Evolutionary conservation across 1,284 basidiomycete genomes (phyloP).

Genomic region (Trametes hirsuta): DNA sequence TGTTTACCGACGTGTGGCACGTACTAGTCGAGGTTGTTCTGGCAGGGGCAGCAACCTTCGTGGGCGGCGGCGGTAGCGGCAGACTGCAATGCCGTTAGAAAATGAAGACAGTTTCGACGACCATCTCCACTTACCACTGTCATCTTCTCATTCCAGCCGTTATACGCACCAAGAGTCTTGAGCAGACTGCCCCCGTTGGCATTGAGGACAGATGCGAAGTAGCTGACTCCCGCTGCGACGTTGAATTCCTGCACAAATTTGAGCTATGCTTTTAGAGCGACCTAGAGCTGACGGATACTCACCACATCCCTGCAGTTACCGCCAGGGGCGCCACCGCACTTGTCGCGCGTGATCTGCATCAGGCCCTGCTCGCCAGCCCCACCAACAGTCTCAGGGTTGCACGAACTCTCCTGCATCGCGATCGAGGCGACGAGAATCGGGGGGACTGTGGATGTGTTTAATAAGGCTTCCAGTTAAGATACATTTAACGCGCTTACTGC

Average conservation of each 20-base stretch:
- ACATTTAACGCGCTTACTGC: too few species aligned
- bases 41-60: slow-evolving; percentile 65
- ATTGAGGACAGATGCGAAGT: slow-evolving; percentile 58
- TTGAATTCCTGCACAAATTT: slow-evolving; percentile 60
- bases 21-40: slow-evolving; percentile 81
- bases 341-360: slow-evolving; percentile 85
- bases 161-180: slow-evolving; percentile 71
- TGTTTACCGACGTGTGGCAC: slow-evolving; percentile 31
- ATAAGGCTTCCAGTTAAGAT: too few species aligned
- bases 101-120: not conserved
- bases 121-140: slow-evolving; percentile 51
- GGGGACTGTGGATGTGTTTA: slow-evolving; percentile 44
- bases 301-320: slow-evolving; percentile 71
- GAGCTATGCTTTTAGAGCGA: not conserved
- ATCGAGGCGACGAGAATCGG: slow-evolving; percentile 82
- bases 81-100: slow-evolving; percentile 34
- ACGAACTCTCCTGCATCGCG: slow-evolving; percentile 82
- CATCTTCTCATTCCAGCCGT: slow-evolving; percentile 73
- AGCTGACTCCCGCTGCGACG: slow-evolving; percentile 63
- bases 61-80: slow-evolving; percentile 62
- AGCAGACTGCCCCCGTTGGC: slow-evolving; percentile 63
- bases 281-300: slow-evolving; percentile 30
- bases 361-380: slow-evolving; percentile 82
- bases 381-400: slow-evolving; percentile 71
- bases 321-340: slow-evolving; percentile 69